Base-by-base conservation (phyloP, 148 eudicot genomes). In the Vaccinium myrtillus region DNA sequence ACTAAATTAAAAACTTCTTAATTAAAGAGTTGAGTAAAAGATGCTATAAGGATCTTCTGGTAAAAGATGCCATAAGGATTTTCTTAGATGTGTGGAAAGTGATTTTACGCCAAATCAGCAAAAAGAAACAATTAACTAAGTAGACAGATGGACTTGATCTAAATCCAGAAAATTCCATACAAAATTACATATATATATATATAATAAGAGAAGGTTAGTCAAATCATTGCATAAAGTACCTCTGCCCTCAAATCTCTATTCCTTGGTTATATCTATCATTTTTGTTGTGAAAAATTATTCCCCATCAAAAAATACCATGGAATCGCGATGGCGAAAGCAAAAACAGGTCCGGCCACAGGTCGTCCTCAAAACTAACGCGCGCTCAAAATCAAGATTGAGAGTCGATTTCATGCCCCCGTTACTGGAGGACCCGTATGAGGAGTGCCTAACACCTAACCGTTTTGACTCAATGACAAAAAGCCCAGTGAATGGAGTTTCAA, bases 261-360 rank as follows among this genome's bases (percentile, higher is more conserved):
- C 46, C 46, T 43, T 43, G 46, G 46, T 43, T 23, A 27, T 65
- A 30, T 23, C 70, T 65, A 27, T 23, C 71, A n/a, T 32, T 23
- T 25, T 25, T 27, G 30, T 7, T 4, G 36, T 63, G 9, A 63
- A n/a, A 11, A 63, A 21, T n/a, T 59, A 2, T n/a, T 30, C 74
- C 11, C 12, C 30, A 65, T 30, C 56, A 65, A 43, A 12, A 21
- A 56, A 39, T 67, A 15, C 86, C 18, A 89, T 85, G 89, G 91
- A 81, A 6, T 77, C 21, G 30, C 77, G 25, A 65, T 23, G 81
- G 78, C 74, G 77, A 14, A 85, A 82, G 71, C 74, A 30, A 27
- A 69, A 84, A 7, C 67, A 84, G 53, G 71, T 88, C 91, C 73
- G 88, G 90, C 61, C 90, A 90, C 73, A 90, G 87, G 85, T 90